These are phyloP conservation scores for Hymenoscyphus fraxineus DNA, from an alignment of 2,329 filamentous ascomycete genomes.

Conservation along the genomic window DNA sequence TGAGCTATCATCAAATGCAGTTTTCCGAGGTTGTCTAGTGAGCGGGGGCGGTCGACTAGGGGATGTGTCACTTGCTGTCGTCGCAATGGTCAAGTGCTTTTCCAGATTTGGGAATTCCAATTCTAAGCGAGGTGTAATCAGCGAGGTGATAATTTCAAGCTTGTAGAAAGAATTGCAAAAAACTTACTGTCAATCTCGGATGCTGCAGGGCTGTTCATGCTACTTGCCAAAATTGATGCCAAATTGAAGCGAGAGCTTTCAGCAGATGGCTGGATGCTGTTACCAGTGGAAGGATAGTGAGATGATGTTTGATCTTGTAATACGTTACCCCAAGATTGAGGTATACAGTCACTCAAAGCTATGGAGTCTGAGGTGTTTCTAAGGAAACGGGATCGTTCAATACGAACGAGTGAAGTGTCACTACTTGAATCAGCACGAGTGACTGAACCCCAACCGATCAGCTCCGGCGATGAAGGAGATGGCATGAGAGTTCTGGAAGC, in stretches of 20 bases:
- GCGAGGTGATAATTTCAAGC: neutral
- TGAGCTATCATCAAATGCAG: slow-evolving; percentile 26
- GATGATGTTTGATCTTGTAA: slow-evolving; percentile 24
- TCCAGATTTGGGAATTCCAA: neutral
- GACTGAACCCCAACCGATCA: slow-evolving; percentile 25
- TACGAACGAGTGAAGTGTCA: slow-evolving; percentile 11
- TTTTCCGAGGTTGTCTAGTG: slow-evolving; percentile 14
- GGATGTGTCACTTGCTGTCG: slow-evolving; percentile 18
- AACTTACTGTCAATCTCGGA: slow-evolving; percentile 10
- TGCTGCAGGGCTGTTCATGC: slow-evolving; percentile 11
- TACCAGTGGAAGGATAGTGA: slow-evolving; percentile 22
- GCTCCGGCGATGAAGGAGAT: slow-evolving; percentile 26
- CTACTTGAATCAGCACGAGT: slow-evolving; percentile 21
- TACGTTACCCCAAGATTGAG: slow-evolving; percentile 24
- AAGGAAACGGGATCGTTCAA: slow-evolving; percentile 20
- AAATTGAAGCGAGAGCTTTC: slow-evolving; percentile 26
- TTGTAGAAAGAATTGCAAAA: neutral
- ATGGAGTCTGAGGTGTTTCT: slow-evolving; percentile 23
- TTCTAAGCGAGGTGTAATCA: neutral
- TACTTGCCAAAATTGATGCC: slow-evolving; percentile 13
- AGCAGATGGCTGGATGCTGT: slow-evolving; percentile 25
- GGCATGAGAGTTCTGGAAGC: slow-evolving; percentile 22
- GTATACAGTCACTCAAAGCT: slow-evolving; percentile 23
- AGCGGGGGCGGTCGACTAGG: slow-evolving; percentile 18
- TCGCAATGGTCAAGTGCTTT: slow-evolving; percentile 3